Conservation (phyloP, 306 rosid species). For the Pueraria montana region DNA sequence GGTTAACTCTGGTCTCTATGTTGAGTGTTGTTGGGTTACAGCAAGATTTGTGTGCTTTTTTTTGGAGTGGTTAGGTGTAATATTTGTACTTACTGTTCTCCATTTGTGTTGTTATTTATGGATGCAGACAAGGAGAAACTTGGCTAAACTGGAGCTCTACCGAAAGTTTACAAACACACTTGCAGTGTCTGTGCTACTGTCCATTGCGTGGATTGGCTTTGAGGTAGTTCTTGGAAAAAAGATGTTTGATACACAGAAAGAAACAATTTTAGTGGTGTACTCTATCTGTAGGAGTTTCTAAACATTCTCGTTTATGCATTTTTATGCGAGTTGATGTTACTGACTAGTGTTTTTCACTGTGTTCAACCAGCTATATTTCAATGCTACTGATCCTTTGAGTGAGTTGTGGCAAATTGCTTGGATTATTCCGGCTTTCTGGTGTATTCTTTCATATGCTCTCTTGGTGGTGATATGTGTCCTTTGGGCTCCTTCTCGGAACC, state of each 20-base stretch:
- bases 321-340: slow-evolving; percentile 34
- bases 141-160: slow-evolving; percentile 90
- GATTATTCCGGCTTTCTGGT: slow-evolving; percentile 96
- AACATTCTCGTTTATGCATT: neutral
- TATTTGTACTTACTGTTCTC: slow-evolving; percentile 25
- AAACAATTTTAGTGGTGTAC: slow-evolving; percentile 23
- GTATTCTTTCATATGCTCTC: slow-evolving; percentile 76
- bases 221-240: slow-evolving; percentile 66
- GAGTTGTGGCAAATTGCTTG: slow-evolving; percentile 97
- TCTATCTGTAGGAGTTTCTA: slow-evolving; percentile 17
- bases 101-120: slow-evolving; percentile 31
- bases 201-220: slow-evolving; percentile 96
- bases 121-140: slow-evolving; percentile 84
- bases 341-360: slow-evolving; percentile 35
- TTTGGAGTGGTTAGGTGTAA: neutral
- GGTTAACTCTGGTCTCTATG: neutral
- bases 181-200: slow-evolving; percentile 82
- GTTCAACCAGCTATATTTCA: slow-evolving; percentile 82
- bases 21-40: neutral
- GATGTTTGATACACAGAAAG: neutral
- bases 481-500: slow-evolving; percentile 97
- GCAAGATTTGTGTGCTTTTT: neutral
- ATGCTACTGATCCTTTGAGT: slow-evolving; percentile 90
- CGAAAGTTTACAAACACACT: slow-evolving; percentile 91
- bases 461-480: slow-evolving; percentile 80